A percentile compares a stretch with the other conserved stretches of the same genome.
These are phyloP conservation scores for Lecanicillium sp. DNA, from an alignment of 2,329 filamentous ascomycete species.

Conservation along the genomic window DNA sequence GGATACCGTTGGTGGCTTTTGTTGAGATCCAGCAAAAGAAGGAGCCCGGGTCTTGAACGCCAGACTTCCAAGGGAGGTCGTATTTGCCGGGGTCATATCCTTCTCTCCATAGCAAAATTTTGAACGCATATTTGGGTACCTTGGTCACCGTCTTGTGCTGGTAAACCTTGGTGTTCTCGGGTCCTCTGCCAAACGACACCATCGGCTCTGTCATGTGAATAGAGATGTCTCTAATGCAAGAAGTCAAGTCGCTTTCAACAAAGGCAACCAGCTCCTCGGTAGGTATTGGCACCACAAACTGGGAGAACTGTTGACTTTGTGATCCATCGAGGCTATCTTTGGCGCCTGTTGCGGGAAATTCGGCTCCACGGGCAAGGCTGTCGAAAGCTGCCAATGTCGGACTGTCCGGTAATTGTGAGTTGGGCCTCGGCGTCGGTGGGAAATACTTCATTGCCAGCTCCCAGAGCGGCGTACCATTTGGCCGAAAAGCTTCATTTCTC, in stretches of 20 bases:
- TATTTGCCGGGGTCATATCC: conserved; percentile 57
- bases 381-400: conserved; percentile 12
- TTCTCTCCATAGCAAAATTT: conserved; percentile 67
- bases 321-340: background rate
- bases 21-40: conserved; percentile 72
- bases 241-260: conserved; percentile 60
- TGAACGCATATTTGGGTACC: conserved; percentile 77
- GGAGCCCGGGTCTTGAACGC: conserved; percentile 38
- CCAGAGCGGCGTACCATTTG: conserved; percentile 48
- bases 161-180: conserved; percentile 63
- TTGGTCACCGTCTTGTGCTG: conserved; percentile 56
- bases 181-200: conserved; percentile 71
- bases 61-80: conserved; percentile 37
- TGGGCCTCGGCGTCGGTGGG: conserved; percentile 34
- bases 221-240: conserved; percentile 55
- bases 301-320: conserved; percentile 19
- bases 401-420: conserved; percentile 12
- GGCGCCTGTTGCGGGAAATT: background rate
- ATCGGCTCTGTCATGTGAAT: conserved; percentile 61
- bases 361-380: conserved; percentile 16
- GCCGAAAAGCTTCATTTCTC: conserved; percentile 48
- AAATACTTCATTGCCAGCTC: conserved; percentile 53
- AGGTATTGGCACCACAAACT: conserved; percentile 7
- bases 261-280: conserved; percentile 44
- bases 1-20: conserved; percentile 69